phyloP scores from a whole-genome alignment of 805 yeast species.

The Ogataea haglerorum region DNA sequence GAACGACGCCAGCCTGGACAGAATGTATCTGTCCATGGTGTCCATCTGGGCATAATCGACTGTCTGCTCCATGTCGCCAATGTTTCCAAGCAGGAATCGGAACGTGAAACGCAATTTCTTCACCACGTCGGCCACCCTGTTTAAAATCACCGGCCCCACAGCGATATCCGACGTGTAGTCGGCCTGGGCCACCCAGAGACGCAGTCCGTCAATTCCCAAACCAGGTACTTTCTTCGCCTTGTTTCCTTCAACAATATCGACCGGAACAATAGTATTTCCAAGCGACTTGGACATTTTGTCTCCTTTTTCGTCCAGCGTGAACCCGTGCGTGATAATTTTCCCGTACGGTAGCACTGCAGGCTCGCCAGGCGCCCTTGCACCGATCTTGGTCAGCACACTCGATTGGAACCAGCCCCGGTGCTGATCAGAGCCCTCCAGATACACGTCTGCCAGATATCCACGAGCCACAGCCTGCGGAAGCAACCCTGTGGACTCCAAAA shows the following conservation, averaged over 20 bases:
- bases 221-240: constrained; percentile 48
- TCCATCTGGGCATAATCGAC: constrained; percentile 41
- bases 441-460: constrained; percentile 67
- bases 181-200: constrained; percentile 87
- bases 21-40: constrained; percentile 56
- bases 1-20: constrained; percentile 52
- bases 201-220: constrained; percentile 85
- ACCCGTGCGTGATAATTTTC: constrained; percentile 86
- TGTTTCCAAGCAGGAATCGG: constrained; percentile 76
- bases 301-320: constrained; percentile 80
- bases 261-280: constrained; percentile 77
- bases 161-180: constrained; percentile 81
- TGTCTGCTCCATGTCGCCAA: constrained; percentile 37
- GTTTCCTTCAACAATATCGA: constrained; percentile 61
- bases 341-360: constrained; percentile 54
- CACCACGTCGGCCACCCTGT: constrained; percentile 73
- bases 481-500: constrained; percentile 35
- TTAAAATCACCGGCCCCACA: constrained; percentile 67
- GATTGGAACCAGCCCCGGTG: constrained; percentile 99
- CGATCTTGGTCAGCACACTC: constrained; percentile 75
- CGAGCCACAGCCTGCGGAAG: constrained; percentile 33
- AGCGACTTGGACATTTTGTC: constrained; percentile 91
- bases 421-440: constrained; percentile 96
- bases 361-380: constrained; percentile 31
- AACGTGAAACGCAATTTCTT: constrained; percentile 82